A percentile compares a stretch with the other conserved stretches of the same genome.
Conservation (phyloP, 768 basidiomycete species). For the Collybiopsis confluens region DNA sequence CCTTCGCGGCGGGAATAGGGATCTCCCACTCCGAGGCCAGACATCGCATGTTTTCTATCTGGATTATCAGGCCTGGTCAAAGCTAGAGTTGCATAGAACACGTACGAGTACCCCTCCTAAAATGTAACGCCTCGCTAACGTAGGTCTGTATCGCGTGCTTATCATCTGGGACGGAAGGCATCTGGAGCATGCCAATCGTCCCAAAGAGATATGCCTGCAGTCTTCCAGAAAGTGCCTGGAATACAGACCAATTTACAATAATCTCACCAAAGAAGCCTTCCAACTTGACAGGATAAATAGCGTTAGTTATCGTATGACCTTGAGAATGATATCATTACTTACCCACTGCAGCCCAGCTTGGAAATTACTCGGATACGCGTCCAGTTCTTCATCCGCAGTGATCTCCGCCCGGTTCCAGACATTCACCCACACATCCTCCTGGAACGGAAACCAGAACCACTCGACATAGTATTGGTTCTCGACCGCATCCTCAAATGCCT, state of each 20-base stretch:
- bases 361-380: slow-evolving; percentile 10
- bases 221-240: neutral
- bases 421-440: slow-evolving; percentile 21
- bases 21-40: slow-evolving; percentile 22
- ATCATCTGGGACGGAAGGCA: neutral
- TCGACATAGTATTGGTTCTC: slow-evolving; percentile 23
- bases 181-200: neutral
- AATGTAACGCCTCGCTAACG: slow-evolving; percentile 3
- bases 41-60: slow-evolving; percentile 20
- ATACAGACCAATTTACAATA: neutral
- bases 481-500: slow-evolving; percentile 18
- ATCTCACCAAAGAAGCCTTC: neutral
- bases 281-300: neutral
- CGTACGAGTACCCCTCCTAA: slow-evolving; percentile 1
- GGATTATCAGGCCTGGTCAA: neutral
- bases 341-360: slow-evolving; percentile 3
- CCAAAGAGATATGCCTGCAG: slow-evolving; percentile 4
- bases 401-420: slow-evolving; percentile 15
- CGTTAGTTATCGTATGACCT: neutral
- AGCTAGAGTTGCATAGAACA: neutral
- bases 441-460: slow-evolving; percentile 27
- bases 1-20: slow-evolving; percentile 13
- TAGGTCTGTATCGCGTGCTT: slow-evolving; percentile 1
- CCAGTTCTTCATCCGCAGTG: neutral
- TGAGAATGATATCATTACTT: neutral